Base-by-base conservation (phyloP, 768 basidiomycete genomes). In the Macrolepiota fuliginosa region DNA sequence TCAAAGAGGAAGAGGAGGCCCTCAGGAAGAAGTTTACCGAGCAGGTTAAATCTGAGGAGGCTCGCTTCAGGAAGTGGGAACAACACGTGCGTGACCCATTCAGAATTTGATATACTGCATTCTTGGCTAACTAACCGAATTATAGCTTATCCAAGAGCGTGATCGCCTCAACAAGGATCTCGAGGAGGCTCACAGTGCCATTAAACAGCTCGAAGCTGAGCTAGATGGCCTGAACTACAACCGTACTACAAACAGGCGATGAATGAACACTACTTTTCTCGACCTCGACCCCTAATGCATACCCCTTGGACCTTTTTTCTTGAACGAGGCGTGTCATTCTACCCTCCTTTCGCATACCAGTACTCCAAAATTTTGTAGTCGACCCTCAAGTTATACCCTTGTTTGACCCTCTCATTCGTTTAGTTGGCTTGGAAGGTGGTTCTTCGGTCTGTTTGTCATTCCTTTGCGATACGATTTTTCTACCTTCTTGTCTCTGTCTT, bases 101-200 rank as follows among this genome's bases (percentile, higher is more conserved):
- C 35, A 50, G 17, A 17, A 54, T 36, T 63, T 54, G 62, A 25
- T 45, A 25, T 45, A 47, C 55, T 58, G 45, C 11, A 51, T 15
- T 4, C 42, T 60, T 39, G 45, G 39, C 62, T 63, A 42, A 63
- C 65, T 71, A 24, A 72, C 47, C 40, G 56, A 35, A 39, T 19
- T 63, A 12, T 69, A 97, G 94, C 92, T 99, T 71, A 98, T 99
- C 67, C 94, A 95, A 47, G 97, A 99, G 77, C 88, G 97, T 68
- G 97, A 98, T 75, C 88, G 97, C 56, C 88, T 99, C 80, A 99
- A 98, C 87, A 98, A 98, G 77, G 97, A 98, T 71, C 83, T 99
- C 72, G 96, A 98, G 79, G 76, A 85, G 73, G 93, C 96, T 10
- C 92, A 94, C 83, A 87, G 91, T 59, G 84, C 91, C 24, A 96